Conservation (phyloP, 176 grass and related monocot species). For the Lolium perenne region DNA sequence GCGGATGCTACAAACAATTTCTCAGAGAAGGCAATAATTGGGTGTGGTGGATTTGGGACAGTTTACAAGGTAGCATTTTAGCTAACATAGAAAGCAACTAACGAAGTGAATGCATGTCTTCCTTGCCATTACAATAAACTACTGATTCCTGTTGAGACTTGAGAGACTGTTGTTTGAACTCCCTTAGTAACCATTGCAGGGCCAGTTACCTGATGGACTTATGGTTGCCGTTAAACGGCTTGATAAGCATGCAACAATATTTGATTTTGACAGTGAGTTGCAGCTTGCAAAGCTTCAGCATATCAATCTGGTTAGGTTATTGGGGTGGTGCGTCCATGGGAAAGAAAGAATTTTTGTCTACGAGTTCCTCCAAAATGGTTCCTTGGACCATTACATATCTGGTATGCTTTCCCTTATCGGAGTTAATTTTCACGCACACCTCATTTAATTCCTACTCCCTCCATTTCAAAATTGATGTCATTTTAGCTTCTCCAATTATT, state of each 20-base stretch:
- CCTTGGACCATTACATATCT: constrained; percentile 7
- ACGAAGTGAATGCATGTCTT: neutral
- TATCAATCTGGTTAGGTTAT: constrained; percentile 38
- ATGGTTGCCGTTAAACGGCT: constrained; percentile 52
- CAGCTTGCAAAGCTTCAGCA: constrained; percentile 44
- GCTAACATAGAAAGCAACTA: neutral
- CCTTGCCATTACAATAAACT: neutral
- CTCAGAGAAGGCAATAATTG: constrained; percentile 17
- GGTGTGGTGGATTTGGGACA: constrained; percentile 39
- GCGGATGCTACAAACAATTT: constrained; percentile 50
- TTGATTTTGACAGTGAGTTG: constrained; percentile 42
- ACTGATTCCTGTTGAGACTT: neutral
- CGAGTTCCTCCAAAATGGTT: constrained; percentile 24
- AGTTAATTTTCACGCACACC: neutral
- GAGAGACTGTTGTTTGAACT: neutral
- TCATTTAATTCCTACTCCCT: neutral
- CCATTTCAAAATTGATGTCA: neutral
- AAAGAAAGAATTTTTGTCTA: constrained; percentile 49
- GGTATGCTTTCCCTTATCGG: constrained; percentile 6
- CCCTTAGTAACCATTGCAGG: constrained; percentile 32
- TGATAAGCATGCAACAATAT: constrained; percentile 25
- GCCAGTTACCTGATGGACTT: constrained; percentile 28
- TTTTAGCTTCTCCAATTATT: neutral
- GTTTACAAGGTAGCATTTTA: constrained; percentile 53
- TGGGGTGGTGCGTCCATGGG: constrained; percentile 52